A percentile compares a stretch with the other conserved stretches of the same genome.
Conservation (phyloP, 2,329 filamentous ascomycete species). For the Penicillium sp. region DNA sequence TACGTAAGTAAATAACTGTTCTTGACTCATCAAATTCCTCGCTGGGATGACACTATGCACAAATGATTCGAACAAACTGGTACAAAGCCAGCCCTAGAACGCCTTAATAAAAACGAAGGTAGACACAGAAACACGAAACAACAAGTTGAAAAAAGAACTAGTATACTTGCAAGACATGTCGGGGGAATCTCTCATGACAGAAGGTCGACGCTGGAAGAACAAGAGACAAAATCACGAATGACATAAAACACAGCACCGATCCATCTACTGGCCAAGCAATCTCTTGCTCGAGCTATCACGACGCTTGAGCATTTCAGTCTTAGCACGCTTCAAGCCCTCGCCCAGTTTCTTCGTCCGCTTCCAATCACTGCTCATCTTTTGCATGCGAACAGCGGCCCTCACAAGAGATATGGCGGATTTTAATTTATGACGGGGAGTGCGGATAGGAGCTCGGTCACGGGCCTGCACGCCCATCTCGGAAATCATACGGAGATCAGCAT, state of each 20-base stretch:
- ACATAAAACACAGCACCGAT: conserved; percentile 24
- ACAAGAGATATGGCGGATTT: conserved; percentile 43
- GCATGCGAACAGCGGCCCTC: conserved; percentile 48
- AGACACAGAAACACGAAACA: conserved; percentile 3
- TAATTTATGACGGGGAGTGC: conserved; percentile 42
- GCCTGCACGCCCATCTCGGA: conserved; percentile 72
- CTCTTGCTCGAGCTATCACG: conserved; percentile 32
- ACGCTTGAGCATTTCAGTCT: conserved; percentile 40
- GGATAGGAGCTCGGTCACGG: conserved; percentile 30
- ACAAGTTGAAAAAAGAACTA: not conserved
- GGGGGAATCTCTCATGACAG: conserved; percentile 26
- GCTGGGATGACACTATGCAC: conserved; percentile 12
- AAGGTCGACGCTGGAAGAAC: conserved; percentile 20
- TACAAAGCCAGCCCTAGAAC: conserved; percentile 2
- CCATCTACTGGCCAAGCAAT: conserved; percentile 13
- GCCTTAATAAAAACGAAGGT: not conserved
- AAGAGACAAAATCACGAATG: conserved; percentile 23
- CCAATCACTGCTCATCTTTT: conserved; percentile 47
- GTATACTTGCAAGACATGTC: conserved; percentile 21
- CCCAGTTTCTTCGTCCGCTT: conserved; percentile 43
- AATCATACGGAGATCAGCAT: conserved; percentile 82
- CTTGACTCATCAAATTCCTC: conserved; percentile 5
- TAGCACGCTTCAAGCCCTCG: conserved; percentile 44
- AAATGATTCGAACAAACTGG: conserved; percentile 5
- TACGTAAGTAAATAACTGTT: not conserved